Base-by-base conservation (phyloP, 208 protist species). In the Leishmania gerbilli region DNA sequence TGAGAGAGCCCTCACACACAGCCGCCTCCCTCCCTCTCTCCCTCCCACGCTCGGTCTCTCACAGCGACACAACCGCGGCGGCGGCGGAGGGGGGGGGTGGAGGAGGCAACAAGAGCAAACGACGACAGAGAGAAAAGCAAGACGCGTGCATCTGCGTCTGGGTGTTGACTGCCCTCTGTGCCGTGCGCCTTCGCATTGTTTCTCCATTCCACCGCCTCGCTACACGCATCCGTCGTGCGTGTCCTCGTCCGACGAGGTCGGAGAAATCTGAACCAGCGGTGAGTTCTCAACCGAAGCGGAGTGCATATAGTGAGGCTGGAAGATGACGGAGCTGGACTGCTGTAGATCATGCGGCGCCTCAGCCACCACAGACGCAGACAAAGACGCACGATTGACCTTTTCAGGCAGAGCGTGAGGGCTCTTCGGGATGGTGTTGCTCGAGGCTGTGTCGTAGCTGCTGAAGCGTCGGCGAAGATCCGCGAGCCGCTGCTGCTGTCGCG, bases 241-340 rank as follows among this genome's bases (percentile, higher is more conserved):
- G 27, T 27, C n/a, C 40, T 87, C 84, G 58, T 87, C 84, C 1
- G 80, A 87, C 19, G 84, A 87, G 37, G 77, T 84, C 34, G 84
- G 84, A 21, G 84, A 87, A 3, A 87, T 79, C 49, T 87, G 53
- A 31, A 84, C 24, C 27, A 84, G 37, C 21, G 84, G 74, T 3
- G 83, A 83, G 60, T 77, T 56, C 13, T 74, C 83, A n/a, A 67
- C 45, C 62, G 76, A 49, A 9, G 53, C 42, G 0, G 56, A 9
- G 34, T 9, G 56, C 74, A 53, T 56, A 13, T 34, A 15, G 56
- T 68, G 56, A 27, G 74, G 74, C 74, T 51, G 53, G 37, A 53
- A 68, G 34, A 77, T 45, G 72, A 53, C 45, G 69, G 69, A 74
- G 69, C 40, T 74, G 69, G 3, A 74, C 69, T 74, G 24, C 31